Percentiles rank a stretch among this genome's conserved stretches.
These are phyloP conservation scores for Lipomyces chichibuensis DNA, from an alignment of 805 yeast species.

Conservation along the genomic window DNA sequence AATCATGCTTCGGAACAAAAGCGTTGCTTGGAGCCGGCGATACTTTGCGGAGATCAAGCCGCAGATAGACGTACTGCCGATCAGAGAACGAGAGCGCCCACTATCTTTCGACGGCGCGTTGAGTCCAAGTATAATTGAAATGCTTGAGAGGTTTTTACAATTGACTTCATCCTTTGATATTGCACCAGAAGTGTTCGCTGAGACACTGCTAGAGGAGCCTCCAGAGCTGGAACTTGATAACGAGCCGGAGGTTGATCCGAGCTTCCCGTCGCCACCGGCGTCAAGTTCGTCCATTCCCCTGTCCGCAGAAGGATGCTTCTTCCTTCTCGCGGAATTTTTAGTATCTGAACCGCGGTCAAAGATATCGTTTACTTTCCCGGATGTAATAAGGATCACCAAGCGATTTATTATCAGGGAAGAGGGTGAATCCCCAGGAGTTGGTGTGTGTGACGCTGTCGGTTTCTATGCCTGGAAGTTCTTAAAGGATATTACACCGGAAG, in stretches of 20 bases:
- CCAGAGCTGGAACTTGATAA: slow-evolving; percentile 43
- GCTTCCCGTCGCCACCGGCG: slow-evolving; percentile 36
- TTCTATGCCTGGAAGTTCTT: slow-evolving; percentile 45
- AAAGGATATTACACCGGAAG: slow-evolving; percentile 35
- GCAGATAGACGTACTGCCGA: slow-evolving; percentile 39
- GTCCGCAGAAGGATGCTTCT: slow-evolving; percentile 43
- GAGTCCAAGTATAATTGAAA: slow-evolving; percentile 42
- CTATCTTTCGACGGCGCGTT: slow-evolving; percentile 36
- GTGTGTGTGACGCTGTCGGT: slow-evolving; percentile 44
- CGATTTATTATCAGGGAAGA: slow-evolving; percentile 36
- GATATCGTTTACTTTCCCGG: slow-evolving; percentile 31
- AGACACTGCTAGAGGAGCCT: slow-evolving; percentile 42
- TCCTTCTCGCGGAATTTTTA: slow-evolving; percentile 43
- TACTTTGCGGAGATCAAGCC: slow-evolving; percentile 43
- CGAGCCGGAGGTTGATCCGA: slow-evolving; percentile 47
- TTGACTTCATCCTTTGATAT: slow-evolving; percentile 70
- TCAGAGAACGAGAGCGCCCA: slow-evolving; percentile 38
- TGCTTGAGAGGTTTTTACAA: slow-evolving; percentile 48
- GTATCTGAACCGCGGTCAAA: slow-evolving; percentile 28
- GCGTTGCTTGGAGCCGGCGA: slow-evolving; percentile 43
- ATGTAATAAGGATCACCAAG: slow-evolving; percentile 34
- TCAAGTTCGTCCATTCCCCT: slow-evolving; percentile 33
- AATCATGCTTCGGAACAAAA: slow-evolving; percentile 43
- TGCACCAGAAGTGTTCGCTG: slow-evolving; percentile 54
- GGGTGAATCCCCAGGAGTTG: slow-evolving; percentile 40